A percentile compares a stretch with the other conserved stretches of the same genome.
phyloP scores from a whole-genome alignment of 164 flowering plant species.

The Brasenia schreberi region DNA sequence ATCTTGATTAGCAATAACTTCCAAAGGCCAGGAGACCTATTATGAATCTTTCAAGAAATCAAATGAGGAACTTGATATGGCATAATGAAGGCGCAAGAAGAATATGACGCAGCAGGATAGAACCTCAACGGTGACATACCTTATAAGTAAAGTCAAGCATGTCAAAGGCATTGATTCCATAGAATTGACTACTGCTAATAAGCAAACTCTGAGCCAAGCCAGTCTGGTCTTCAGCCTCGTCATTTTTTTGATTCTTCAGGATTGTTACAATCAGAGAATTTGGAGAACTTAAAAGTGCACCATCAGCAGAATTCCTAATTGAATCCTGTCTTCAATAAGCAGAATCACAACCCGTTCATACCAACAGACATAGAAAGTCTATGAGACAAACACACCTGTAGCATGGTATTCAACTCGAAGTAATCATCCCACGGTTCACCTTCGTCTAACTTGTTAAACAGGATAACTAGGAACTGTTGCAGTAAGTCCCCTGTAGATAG shows the following conservation, averaged over 20 bases:
- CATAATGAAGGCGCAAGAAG: no score
- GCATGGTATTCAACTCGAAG: slow-evolving; percentile 78
- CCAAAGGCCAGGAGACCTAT: slow-evolving; percentile 98
- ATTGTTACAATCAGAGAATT: slow-evolving; percentile 78
- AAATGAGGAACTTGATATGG: no score
- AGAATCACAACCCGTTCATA: no score
- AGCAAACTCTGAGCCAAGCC: slow-evolving; percentile 28
- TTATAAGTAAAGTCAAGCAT: slow-evolving; percentile 66
- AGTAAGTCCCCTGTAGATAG: slow-evolving; percentile 70
- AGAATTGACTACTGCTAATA: slow-evolving; percentile 27
- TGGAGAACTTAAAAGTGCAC: slow-evolving; percentile 55
- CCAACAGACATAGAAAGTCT: background rate
- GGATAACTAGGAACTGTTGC: slow-evolving; percentile 77
- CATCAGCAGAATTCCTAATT: slow-evolving; percentile 83
- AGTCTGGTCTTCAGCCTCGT: slow-evolving; percentile 26
- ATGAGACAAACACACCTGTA: slow-evolving; percentile 51
- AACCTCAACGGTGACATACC: slow-evolving; percentile 22
- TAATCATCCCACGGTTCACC: slow-evolving; percentile 92
- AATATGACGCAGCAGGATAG: no score
- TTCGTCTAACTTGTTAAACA: slow-evolving; percentile 72
- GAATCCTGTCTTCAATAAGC: slow-evolving; percentile 53
- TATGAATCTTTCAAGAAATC: slow-evolving; percentile 2
- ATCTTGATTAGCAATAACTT: slow-evolving; percentile 79
- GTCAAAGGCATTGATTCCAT: slow-evolving; percentile 74
- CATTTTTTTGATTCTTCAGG: slow-evolving; percentile 18